Conservation (phyloP, 352 stramenopile species). For the Peronospora tabacina region DNA sequence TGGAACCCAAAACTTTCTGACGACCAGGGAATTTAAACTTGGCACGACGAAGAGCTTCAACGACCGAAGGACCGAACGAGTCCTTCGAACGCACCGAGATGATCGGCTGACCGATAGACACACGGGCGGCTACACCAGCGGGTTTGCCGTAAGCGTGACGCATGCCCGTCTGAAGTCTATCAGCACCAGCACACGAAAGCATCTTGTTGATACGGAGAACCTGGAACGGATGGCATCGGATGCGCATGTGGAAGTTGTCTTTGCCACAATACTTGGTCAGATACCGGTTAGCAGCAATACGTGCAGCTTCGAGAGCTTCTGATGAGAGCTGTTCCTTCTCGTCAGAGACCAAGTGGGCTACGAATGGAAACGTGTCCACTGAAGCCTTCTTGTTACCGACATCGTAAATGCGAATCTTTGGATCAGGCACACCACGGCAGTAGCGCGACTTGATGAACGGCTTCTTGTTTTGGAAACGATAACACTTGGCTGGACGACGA, state of each 20-base stretch:
- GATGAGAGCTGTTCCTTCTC: slow-evolving; percentile 93
- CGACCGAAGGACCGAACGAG: slow-evolving; percentile 86
- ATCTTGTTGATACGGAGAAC: slow-evolving; percentile 99
- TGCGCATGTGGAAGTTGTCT: slow-evolving; percentile 99
- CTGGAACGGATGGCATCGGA: slow-evolving; percentile 98
- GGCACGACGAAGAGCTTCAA: slow-evolving; percentile 97
- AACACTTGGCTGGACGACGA: slow-evolving; percentile 94
- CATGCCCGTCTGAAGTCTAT: slow-evolving; percentile 98
- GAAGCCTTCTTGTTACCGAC: slow-evolving; percentile 97
- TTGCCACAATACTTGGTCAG: slow-evolving; percentile 97
- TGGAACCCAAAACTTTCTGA: slow-evolving; percentile 99
- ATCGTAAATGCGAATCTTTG: slow-evolving; percentile 99
- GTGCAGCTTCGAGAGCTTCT: slow-evolving; percentile 96
- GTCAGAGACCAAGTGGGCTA: slow-evolving; percentile 93
- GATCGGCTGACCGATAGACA: slow-evolving; percentile 98
- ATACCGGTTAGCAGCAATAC: slow-evolving; percentile 99
- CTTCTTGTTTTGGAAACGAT: slow-evolving; percentile 99
- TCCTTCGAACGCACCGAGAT: slow-evolving; percentile 97
- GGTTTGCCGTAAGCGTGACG: slow-evolving; percentile 99
- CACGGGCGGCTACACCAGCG: slow-evolving; percentile 94
- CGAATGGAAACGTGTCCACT: slow-evolving; percentile 98
- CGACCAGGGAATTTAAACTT: slow-evolving; percentile 99
- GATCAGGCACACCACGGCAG: slow-evolving; percentile 97
- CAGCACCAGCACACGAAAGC: slow-evolving; percentile 99
- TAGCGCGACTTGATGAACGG: slow-evolving; percentile 99